Percentiles rank a stretch among this genome's conserved stretches.
phyloP scores from a whole-genome alignment of 2,329 filamentous ascomycete genomes.

The Fusarium pilosicola region DNA sequence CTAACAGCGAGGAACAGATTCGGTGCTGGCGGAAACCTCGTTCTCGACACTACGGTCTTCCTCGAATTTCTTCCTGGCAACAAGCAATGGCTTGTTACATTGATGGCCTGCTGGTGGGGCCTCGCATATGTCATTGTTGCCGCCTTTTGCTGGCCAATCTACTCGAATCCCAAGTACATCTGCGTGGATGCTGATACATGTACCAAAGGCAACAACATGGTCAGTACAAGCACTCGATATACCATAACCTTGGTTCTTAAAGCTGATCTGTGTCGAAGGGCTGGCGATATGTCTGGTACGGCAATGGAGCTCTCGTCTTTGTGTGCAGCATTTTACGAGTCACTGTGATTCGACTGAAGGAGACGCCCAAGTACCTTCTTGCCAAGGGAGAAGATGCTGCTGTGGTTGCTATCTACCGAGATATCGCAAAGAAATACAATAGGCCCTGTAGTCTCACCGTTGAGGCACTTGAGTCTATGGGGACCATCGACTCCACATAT shows the following conservation, averaged over 20 bases:
- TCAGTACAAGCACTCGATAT: background rate
- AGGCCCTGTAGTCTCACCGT: background rate
- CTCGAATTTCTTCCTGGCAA: background rate
- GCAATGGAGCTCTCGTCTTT: background rate
- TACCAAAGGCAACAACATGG: background rate
- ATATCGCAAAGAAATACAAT: background rate
- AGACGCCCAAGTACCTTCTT: background rate
- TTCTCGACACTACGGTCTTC: background rate
- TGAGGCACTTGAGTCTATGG: background rate
- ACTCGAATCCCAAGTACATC: background rate
- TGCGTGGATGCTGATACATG: background rate
- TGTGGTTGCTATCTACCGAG: background rate
- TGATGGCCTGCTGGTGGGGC: background rate
- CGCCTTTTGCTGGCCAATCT: background rate
- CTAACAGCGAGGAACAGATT: background rate
- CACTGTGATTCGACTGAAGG: background rate
- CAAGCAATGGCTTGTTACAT: background rate
- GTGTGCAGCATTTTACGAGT: background rate
- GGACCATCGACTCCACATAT: background rate
- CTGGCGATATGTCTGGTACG: background rate
- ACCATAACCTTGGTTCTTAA: rapidly evolving
- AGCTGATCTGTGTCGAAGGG: background rate
- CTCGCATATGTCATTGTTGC: background rate
- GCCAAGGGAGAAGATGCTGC: background rate
- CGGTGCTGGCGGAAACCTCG: background rate